phyloP scores from a whole-genome alignment of 2,329 filamentous ascomycete species.

The Fusarium dimerum region DNA sequence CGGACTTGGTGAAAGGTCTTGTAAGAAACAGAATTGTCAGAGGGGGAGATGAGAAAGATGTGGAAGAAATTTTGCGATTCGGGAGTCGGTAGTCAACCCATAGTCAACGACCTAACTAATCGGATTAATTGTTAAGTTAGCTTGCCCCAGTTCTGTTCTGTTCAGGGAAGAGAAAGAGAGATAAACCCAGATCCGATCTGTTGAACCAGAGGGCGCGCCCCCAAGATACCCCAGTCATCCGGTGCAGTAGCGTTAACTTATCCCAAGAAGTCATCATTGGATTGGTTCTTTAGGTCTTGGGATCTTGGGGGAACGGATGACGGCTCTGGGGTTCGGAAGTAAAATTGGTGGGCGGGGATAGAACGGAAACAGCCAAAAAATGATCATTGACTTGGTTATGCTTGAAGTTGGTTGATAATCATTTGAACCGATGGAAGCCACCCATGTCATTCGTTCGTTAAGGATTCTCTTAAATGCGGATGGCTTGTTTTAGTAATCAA shows the following conservation, averaged over 20 bases:
- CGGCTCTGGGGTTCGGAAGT: constrained; percentile 12
- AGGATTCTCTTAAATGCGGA: too few relatives aligned
- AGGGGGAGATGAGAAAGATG: not conserved
- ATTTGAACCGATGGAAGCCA: too few relatives aligned
- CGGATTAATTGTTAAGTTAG: not conserved
- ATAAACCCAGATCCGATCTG: not conserved
- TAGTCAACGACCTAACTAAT: not conserved
- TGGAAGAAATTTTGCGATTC: not conserved
- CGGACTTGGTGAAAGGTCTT: not conserved
- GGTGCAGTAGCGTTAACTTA: too few relatives aligned
- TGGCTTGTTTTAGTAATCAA: too few relatives aligned
- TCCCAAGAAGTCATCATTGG: too few relatives aligned
- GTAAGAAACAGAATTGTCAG: not conserved
- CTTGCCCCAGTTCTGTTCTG: too few relatives aligned
- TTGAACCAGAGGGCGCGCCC: not conserved
- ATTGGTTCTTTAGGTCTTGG: too few relatives aligned
- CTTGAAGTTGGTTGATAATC: too few relatives aligned
- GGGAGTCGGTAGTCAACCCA: not conserved
- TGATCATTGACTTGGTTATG: constrained; percentile 1
- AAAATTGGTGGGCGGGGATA: constrained; percentile 26
- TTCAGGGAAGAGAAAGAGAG: too few relatives aligned
- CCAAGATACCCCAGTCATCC: not conserved
- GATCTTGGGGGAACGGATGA: not conserved
- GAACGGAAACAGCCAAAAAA: constrained; percentile 10
- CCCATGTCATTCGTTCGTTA: too few relatives aligned